A percentile compares a stretch with the other conserved stretches of the same genome.
phyloP scores from a whole-genome alignment of 805 yeast genomes.

The Isabelozyma gotoi region DNA sequence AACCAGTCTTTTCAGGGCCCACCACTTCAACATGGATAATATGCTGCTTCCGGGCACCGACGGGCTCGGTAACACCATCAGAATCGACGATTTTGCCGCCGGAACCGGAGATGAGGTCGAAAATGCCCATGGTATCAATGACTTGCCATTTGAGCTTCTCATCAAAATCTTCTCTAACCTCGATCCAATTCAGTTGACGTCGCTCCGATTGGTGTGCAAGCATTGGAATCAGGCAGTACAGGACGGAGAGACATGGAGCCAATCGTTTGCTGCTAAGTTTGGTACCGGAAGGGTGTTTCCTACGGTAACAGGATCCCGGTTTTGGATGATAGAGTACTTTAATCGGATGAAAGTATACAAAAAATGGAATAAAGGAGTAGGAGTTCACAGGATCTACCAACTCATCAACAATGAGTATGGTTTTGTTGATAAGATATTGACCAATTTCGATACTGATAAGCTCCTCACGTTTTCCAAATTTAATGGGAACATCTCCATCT shows the following conservation, averaged over 20 bases:
- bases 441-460: slow-evolving; percentile 25
- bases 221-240: slow-evolving; percentile 46
- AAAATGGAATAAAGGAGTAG: slow-evolving; percentile 40
- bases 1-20: background rate
- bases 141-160: slow-evolving; percentile 49
- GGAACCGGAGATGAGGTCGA: background rate
- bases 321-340: slow-evolving; percentile 50
- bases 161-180: slow-evolving; percentile 45
- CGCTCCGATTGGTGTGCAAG: slow-evolving; percentile 45
- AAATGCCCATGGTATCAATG: slow-evolving; percentile 17
- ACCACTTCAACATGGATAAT: background rate
- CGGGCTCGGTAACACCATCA: background rate
- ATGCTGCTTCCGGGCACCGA: background rate
- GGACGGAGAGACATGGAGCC: slow-evolving; percentile 49
- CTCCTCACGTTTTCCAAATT: slow-evolving; percentile 27
- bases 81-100: background rate
- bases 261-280: slow-evolving; percentile 41
- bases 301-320: slow-evolving; percentile 39
- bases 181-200: slow-evolving; percentile 44
- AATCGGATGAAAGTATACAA: slow-evolving; percentile 32
- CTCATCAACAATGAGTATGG: slow-evolving; percentile 29
- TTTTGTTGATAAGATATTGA: slow-evolving; percentile 16
- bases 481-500: slow-evolving; percentile 28
- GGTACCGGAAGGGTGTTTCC: slow-evolving; percentile 39
- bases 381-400: slow-evolving; percentile 24